A percentile compares a stretch with the other conserved stretches of the same genome.
Evolutionary conservation across 1,139 yeast species (phyloP).

Genomic region (Magnusiomyces sp.): DNA sequence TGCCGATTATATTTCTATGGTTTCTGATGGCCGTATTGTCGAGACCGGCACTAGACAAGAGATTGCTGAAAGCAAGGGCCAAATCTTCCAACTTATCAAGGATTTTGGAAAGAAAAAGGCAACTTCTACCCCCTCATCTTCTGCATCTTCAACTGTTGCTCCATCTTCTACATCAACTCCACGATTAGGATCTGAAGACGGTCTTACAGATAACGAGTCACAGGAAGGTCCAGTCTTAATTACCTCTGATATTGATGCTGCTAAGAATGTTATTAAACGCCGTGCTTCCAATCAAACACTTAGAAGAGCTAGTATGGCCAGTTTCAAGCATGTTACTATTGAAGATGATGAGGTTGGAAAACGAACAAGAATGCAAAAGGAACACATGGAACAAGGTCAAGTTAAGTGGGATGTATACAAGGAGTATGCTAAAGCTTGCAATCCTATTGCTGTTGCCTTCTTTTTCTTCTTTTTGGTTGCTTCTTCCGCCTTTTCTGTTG

Average conservation of each 20-base stretch:
- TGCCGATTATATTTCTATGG: slow-evolving; percentile 66
- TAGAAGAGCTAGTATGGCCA: slow-evolving; percentile 64
- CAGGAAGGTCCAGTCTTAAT: background rate
- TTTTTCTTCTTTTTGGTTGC: slow-evolving; percentile 40
- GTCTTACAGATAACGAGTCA: too few species aligned
- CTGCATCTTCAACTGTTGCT: background rate
- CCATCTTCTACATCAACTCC: background rate
- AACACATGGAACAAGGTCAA: slow-evolving; percentile 86
- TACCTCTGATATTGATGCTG: background rate
- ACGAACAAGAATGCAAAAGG: slow-evolving; percentile 34
- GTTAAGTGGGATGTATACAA: slow-evolving; percentile 83
- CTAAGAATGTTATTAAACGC: slow-evolving; percentile 19
- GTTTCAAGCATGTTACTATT: slow-evolving; percentile 37
- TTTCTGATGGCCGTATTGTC: slow-evolving; percentile 65
- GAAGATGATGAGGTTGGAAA: slow-evolving; percentile 26
- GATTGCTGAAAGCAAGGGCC: slow-evolving; percentile 43
- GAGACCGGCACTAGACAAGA: slow-evolving; percentile 70
- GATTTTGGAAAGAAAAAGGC: slow-evolving; percentile 60
- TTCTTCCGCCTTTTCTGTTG: slow-evolving; percentile 54
- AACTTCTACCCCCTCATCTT: background rate
- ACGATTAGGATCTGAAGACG: too few species aligned
- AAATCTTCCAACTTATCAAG: slow-evolving; percentile 55
- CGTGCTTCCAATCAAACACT: slow-evolving; percentile 37
- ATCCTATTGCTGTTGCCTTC: slow-evolving; percentile 54
- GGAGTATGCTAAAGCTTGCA: slow-evolving; percentile 84